Conservation (phyloP, 345 rosid genomes). For the Eucalyptus virginea region DNA sequence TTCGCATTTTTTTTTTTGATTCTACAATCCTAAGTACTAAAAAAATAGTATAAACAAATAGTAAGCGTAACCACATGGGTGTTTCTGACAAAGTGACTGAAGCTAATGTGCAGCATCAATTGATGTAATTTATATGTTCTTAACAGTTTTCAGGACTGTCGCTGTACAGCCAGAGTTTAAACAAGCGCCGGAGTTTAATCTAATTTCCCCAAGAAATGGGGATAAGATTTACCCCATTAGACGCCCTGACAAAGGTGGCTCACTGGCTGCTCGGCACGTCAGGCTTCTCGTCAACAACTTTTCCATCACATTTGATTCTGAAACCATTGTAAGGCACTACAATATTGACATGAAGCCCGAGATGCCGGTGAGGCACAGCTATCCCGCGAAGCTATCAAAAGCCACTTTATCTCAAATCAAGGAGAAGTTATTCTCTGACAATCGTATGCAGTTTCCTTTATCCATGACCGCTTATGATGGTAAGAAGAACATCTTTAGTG, state of each 20-base stretch:
- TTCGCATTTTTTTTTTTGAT: too few relatives aligned
- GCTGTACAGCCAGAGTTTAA: not conserved
- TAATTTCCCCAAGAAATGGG: not conserved
- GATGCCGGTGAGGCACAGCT: conserved; percentile 6
- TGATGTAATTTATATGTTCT: not conserved
- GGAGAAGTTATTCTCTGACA: conserved; percentile 32
- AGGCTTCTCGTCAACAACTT: conserved; percentile 58
- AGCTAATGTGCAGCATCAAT: not conserved
- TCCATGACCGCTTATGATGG: conserved; percentile 76
- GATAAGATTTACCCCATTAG: conserved; percentile 15
- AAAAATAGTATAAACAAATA: too few relatives aligned
- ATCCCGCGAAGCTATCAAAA: conserved; percentile 27
- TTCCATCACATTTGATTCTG: conserved; percentile 32
- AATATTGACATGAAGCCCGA: conserved; percentile 49
- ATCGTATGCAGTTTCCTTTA: conserved; percentile 32
- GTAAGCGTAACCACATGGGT: not conserved
- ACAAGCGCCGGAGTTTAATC: not conserved
- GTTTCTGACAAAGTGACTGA: not conserved
- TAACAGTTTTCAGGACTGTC: not conserved
- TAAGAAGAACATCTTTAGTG: conserved; percentile 74
- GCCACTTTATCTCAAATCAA: conserved; percentile 28
- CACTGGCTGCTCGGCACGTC: conserved; percentile 5
- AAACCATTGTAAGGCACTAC: conserved; percentile 44
- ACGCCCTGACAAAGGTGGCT: conserved; percentile 64
- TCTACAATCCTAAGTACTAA: too few relatives aligned